phyloP scores from a whole-genome alignment of 768 basidiomycete genomes.

The Leccinum longicurvipes region DNA sequence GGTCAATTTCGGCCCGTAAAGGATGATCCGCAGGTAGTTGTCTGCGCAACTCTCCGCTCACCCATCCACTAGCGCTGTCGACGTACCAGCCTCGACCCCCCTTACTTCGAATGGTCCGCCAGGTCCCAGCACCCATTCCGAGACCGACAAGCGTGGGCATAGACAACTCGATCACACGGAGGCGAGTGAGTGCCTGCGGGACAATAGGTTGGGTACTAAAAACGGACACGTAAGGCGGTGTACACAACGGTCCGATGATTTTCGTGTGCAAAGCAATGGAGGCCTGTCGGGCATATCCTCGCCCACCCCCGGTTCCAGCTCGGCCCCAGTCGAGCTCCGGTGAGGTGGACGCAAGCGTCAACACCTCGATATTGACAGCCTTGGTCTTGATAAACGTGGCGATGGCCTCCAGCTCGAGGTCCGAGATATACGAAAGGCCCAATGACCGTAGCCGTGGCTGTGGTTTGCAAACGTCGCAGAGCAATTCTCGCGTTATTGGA shows the following conservation, averaged over 20 bases:
- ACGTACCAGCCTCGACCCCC: slow-evolving; percentile 96
- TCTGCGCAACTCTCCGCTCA: slow-evolving; percentile 50
- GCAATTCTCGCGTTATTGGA: slow-evolving; percentile 58
- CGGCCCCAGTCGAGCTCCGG: slow-evolving; percentile 66
- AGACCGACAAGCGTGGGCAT: slow-evolving; percentile 65
- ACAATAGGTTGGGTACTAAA: slow-evolving; percentile 32
- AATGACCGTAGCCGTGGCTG: slow-evolving; percentile 81
- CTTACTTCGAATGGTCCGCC: slow-evolving; percentile 89
- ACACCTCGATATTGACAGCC: slow-evolving; percentile 77
- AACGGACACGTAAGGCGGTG: slow-evolving; percentile 71
- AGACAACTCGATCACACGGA: slow-evolving; percentile 87
- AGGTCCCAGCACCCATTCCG: slow-evolving; percentile 76
- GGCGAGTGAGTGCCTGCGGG: slow-evolving; percentile 52
- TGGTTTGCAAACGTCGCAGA: slow-evolving; percentile 48
- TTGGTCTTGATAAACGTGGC: slow-evolving; percentile 65
- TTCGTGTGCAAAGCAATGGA: slow-evolving; percentile 74
- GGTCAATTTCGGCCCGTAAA: slow-evolving; percentile 66
- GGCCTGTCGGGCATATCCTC: slow-evolving; percentile 59
- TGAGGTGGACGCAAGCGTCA: slow-evolving; percentile 75
- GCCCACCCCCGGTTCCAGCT: slow-evolving; percentile 26
- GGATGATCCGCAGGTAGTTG: slow-evolving; percentile 62
- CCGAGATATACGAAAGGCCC: slow-evolving; percentile 83
- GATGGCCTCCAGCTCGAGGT: slow-evolving; percentile 62
- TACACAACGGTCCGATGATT: slow-evolving; percentile 77
- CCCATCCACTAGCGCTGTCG: slow-evolving; percentile 83